phyloP scores from a whole-genome alignment of 805 yeast species.

The Sugiyamaella boreocaroliniensis region DNA sequence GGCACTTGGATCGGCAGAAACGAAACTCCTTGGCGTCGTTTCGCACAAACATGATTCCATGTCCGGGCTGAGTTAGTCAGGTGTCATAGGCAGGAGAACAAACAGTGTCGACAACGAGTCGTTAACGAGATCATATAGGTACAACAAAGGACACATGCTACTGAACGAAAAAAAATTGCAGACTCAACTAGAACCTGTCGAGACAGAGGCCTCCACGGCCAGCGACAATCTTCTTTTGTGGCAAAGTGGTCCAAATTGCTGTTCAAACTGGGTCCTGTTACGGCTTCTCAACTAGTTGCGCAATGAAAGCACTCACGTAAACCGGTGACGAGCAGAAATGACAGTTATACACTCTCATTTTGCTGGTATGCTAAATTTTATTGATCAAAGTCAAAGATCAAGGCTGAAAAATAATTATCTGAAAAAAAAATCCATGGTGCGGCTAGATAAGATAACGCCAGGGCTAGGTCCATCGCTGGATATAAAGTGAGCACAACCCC shows the following conservation, averaged over 20 bases:
- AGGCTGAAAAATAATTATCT: constrained; percentile 1
- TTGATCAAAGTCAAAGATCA: background rate
- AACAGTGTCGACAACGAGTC: background rate
- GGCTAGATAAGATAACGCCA: background rate
- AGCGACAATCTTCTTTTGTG: too few species aligned
- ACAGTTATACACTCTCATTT: constrained; percentile 50
- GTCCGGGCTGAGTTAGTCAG: constrained; percentile 48
- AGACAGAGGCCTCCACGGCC: too few species aligned
- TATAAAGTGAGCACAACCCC: too few species aligned
- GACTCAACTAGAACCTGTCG: too few species aligned
- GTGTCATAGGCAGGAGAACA: background rate
- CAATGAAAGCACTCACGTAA: constrained; percentile 39
- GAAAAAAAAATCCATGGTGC: constrained; percentile 2
- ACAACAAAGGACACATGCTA: too few species aligned
- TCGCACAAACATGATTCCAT: constrained; percentile 96
- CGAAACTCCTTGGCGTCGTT: constrained; percentile 97
- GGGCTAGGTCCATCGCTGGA: background rate
- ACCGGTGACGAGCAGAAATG: constrained; percentile 98
- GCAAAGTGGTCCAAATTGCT: too few species aligned
- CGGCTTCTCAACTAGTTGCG: background rate
- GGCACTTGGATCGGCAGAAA: constrained; percentile 97
- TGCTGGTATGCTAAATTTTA: background rate
- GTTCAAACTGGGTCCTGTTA: too few species aligned
- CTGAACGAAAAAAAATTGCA: too few species aligned
- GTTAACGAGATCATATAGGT: background rate